A percentile compares a stretch with the other conserved stretches of the same genome.
Conservation (phyloP, 768 basidiomycete species). For the Collybia nuda region DNA sequence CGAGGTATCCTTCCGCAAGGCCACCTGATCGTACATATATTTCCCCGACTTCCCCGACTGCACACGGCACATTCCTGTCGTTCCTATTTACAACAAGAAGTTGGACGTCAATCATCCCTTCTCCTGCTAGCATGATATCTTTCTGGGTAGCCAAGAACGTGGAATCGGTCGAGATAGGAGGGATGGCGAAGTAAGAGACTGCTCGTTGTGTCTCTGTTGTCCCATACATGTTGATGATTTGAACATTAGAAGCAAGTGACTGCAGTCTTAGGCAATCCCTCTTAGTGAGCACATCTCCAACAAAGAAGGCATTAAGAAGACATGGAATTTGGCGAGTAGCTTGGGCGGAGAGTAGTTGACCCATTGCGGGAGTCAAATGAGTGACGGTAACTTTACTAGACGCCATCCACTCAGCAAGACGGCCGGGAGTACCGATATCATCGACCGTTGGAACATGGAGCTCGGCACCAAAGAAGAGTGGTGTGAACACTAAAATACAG, state of each 20-base stretch:
- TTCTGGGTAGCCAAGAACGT: conserved; percentile 94
- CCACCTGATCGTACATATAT: conserved; percentile 98
- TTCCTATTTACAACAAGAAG: conserved; percentile 92
- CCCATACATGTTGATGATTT: conserved; percentile 99
- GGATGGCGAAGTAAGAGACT: conserved; percentile 95
- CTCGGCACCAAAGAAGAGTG: conserved; percentile 94
- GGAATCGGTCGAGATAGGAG: conserved; percentile 76
- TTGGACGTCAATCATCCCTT: conserved; percentile 98
- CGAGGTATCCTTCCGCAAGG: conserved; percentile 92
- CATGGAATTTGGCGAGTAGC: conserved; percentile 86
- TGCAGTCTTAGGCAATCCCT: conserved; percentile 96
- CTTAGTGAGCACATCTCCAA: conserved; percentile 98
- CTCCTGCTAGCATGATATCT: conserved; percentile 96
- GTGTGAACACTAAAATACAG: conserved; percentile 81
- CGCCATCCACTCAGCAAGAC: conserved; percentile 98
- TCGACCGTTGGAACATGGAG: conserved; percentile 96
- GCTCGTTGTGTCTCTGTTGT: conserved; percentile 99
- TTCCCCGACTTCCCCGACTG: conserved; percentile 95
- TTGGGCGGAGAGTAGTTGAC: conserved; percentile 85
- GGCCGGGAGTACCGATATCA: conserved; percentile 95
- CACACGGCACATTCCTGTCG: conserved; percentile 83
- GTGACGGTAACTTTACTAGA: conserved; percentile 89
- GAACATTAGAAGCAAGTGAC: conserved; percentile 85
- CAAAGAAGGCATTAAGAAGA: conserved; percentile 92
- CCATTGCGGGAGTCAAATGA: conserved; percentile 98